phyloP scores from a whole-genome alignment of 2,329 filamentous ascomycete species.

The Trichoderma citrinoviride region DNA sequence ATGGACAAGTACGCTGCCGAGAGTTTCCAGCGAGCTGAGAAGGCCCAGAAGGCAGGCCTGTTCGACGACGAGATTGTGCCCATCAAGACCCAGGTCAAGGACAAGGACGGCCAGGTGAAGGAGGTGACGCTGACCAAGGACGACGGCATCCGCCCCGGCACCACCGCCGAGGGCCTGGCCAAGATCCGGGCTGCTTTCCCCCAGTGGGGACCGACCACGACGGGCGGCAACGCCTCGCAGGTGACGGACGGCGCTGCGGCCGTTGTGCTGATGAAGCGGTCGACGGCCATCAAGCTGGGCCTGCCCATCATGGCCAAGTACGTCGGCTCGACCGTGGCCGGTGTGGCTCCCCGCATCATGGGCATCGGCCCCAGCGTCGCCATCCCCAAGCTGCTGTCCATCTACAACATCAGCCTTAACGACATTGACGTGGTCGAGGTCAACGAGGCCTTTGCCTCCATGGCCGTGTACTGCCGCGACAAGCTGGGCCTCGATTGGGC shows the following conservation, averaged over 20 bases:
- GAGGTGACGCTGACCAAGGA: conserved; percentile 78
- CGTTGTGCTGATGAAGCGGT: conserved; percentile 90
- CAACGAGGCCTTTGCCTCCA: conserved; percentile 97
- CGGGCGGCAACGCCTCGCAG: conserved; percentile 90
- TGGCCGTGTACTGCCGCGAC: conserved; percentile 91
- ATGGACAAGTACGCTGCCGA: conserved; percentile 87
- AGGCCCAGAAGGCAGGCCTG: conserved; percentile 84
- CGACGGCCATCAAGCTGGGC: conserved; percentile 78
- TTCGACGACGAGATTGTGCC: conserved; percentile 94
- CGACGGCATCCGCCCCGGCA: conserved; percentile 87
- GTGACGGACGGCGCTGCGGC: conserved; percentile 93
- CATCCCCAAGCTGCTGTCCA: conserved; percentile 77
- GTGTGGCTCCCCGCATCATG: conserved; percentile 92
- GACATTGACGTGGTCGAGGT: conserved; percentile 91
- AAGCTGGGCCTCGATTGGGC: conserved; percentile 66
- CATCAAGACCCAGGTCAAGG: conserved; percentile 78
- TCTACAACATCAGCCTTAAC: conserved; percentile 72
- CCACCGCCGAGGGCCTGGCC: conserved; percentile 73
- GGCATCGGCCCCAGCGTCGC: conserved; percentile 78
- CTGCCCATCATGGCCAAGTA: conserved; percentile 95
- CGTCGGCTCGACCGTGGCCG: conserved; percentile 85
- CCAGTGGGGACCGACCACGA: conserved; percentile 74
- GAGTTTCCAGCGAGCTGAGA: conserved; percentile 83
- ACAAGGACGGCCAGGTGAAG: conserved; percentile 75
- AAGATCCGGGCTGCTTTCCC: conserved; percentile 92